These are phyloP conservation scores for Coemansia sp. DNA, from an alignment of 192 early-diverging fungal species.

Conservation along the genomic window DNA sequence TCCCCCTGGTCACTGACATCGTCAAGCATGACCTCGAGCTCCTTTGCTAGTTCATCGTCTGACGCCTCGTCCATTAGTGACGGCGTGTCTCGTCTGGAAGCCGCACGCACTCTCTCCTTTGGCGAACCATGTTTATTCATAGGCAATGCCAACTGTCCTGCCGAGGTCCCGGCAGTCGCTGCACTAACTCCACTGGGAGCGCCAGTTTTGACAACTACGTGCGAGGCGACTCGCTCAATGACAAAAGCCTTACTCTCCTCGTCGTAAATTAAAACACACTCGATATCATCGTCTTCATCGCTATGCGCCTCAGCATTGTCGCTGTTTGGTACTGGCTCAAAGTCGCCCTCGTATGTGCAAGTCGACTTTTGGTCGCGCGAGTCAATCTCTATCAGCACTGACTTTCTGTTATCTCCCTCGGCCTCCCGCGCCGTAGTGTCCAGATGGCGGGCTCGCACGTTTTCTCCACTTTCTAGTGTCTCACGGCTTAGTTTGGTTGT, in stretches of 20 bases:
- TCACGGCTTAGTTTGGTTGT: slow-evolving; percentile 49
- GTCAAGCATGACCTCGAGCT: slow-evolving; percentile 46
- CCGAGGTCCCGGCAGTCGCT: slow-evolving; percentile 1
- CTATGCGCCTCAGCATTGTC: neutral
- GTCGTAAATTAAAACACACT: slow-evolving; percentile 49
- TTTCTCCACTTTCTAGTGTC: slow-evolving; percentile 34
- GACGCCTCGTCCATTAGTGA: slow-evolving; percentile 30
- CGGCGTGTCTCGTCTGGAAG: slow-evolving; percentile 9
- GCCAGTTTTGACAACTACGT: slow-evolving; percentile 19
- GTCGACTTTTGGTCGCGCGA: slow-evolving; percentile 32
- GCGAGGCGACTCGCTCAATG: slow-evolving; percentile 34
- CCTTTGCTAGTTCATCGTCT: slow-evolving; percentile 47
- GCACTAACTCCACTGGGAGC: slow-evolving; percentile 10
- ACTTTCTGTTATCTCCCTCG: neutral
- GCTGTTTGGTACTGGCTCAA: slow-evolving; percentile 13
- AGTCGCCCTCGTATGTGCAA: slow-evolving; percentile 51
- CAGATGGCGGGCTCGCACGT: slow-evolving; percentile 28
- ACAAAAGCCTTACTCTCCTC: slow-evolving; percentile 42
- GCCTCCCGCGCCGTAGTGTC: neutral
- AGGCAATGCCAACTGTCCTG: slow-evolving; percentile 32
- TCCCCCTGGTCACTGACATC: slow-evolving; percentile 34
- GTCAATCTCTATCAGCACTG: slow-evolving; percentile 33
- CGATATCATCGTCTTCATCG: slow-evolving; percentile 8
- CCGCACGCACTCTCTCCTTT: neutral
- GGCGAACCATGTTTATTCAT: slow-evolving; percentile 23